Base-by-base conservation (phyloP, 345 rosid species). In the Heritiera littoralis region DNA sequence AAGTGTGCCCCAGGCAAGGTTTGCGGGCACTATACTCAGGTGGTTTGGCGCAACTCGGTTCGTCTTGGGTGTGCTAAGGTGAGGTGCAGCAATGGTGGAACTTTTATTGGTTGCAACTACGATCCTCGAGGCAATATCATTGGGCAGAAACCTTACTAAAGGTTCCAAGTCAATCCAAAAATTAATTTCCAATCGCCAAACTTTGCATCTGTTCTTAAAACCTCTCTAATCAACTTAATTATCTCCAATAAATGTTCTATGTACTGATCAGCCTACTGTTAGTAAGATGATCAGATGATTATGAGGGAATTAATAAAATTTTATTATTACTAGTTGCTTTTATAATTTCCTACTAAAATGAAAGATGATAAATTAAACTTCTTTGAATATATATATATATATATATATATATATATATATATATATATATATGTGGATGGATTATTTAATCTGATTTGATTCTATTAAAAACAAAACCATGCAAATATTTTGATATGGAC, bases 1-100 rank as follows among this genome's bases (percentile, higher is more conserved):
- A 76, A 84, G 5, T 92, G 97, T 74, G 80, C 80, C 17, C 76
- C 81, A 3, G 88, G 87, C 6, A 48, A 84, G 32, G 79, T 77
- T 59, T 93, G 97, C 80, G 87, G 88, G 18, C 97, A 92, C 75
- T 92, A 92, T 72, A 91, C 97, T 3, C 93, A 92, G 77, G 86
- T 90, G 40, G 95, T 93, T 52, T 91, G 95, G 95, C 83, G 88
- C 35, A 73, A 81, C 71, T 83, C 94, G 2, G 83, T 81, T 71
- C 81, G 83, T 9, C 66, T 93, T 0, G 95, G 97, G 9, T 93
- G 97, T 80, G 94, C 92, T 51, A 90, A 87, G 85, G 89, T 88
- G 38, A 85, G 7, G 54, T 91, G 97, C 85, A 72, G 41, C 60
- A 85, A 38, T 59, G 92, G 93, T 55, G 88, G 87, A 71, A 85